A percentile compares a stretch with the other conserved stretches of the same genome.
Evolutionary conservation across 352 stramenopile genomes (phyloP).

Genomic region (Thraustotheca clavata): DNA sequence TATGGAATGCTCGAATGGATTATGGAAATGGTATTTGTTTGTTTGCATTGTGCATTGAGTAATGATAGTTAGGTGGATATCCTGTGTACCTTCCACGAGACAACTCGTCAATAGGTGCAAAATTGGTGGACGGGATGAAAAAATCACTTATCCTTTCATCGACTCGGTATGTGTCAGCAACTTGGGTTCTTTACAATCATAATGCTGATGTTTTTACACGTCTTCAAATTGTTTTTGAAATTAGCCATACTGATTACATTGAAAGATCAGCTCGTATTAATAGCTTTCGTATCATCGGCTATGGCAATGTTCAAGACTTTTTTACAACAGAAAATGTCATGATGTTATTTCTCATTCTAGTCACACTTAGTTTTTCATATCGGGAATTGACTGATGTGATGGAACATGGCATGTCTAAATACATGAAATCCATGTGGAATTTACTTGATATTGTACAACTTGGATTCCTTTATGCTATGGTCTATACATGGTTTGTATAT

Average conservation of each 20-base stretch:
- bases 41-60: not conserved
- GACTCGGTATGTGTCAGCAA: conserved; percentile 49
- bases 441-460: conserved; percentile 66
- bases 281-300: conserved; percentile 53
- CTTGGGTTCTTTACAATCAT: conserved; percentile 65
- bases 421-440: conserved; percentile 73
- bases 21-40: conserved; percentile 38
- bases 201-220: conserved; percentile 71
- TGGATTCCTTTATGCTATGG: conserved; percentile 51
- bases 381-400: conserved; percentile 47
- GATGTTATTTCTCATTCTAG: conserved; percentile 40
- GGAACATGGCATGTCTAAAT: conserved; percentile 42
- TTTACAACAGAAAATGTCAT: conserved; percentile 35
- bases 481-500: conserved; percentile 51
- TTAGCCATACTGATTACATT: conserved; percentile 74
- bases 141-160: conserved; percentile 50
- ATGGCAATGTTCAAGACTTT: conserved; percentile 29
- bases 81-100: conserved; percentile 60
- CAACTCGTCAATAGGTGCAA: conserved; percentile 43
- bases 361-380: conserved; percentile 34
- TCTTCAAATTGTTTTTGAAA: conserved; percentile 61
- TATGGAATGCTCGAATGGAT: conserved; percentile 58
- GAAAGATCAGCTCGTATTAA: conserved; percentile 54
- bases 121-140: conserved; percentile 39
- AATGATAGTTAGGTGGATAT: conserved; percentile 48